Evolutionary conservation across 495 filamentous ascomycete species (phyloP).

Genomic region (Penicillium samsonianum): DNA sequence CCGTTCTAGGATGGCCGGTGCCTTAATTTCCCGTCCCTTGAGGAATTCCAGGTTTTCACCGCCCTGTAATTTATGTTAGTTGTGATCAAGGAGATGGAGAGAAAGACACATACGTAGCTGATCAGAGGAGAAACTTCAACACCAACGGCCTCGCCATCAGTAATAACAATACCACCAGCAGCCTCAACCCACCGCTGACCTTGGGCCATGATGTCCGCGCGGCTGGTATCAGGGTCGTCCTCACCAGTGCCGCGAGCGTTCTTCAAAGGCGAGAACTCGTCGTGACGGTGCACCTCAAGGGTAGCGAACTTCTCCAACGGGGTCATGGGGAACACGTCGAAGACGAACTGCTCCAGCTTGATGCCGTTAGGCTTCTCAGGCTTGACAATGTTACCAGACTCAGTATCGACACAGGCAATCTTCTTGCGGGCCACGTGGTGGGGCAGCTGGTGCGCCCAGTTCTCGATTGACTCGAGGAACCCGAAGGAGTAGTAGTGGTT

Average conservation of each 20-base stretch:
- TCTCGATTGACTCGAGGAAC: slow-evolving; percentile 88
- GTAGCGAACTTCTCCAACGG: slow-evolving; percentile 87
- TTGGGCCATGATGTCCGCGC: slow-evolving; percentile 83
- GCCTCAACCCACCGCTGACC: slow-evolving; percentile 80
- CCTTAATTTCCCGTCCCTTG: slow-evolving; percentile 71
- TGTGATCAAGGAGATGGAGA: slow-evolving; percentile 11
- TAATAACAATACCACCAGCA: slow-evolving; percentile 74
- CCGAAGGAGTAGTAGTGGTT: slow-evolving; percentile 99
- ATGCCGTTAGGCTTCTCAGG: slow-evolving; percentile 94
- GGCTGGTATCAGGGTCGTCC: slow-evolving; percentile 93
- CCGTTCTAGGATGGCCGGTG: slow-evolving; percentile 75
- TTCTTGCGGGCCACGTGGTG: slow-evolving; percentile 98
- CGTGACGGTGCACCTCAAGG: slow-evolving; percentile 93
- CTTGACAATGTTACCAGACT: slow-evolving; percentile 77
- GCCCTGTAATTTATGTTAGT: slow-evolving; percentile 55
- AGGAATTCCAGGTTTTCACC: slow-evolving; percentile 87
- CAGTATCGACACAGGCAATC: slow-evolving; percentile 81
- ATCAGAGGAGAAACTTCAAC: slow-evolving; percentile 91
- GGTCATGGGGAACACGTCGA: slow-evolving; percentile 94
- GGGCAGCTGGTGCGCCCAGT: slow-evolving; percentile 80
- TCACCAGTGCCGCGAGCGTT: slow-evolving; percentile 88
- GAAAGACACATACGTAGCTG: slow-evolving; percentile 80
- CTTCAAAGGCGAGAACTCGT: slow-evolving; percentile 98
- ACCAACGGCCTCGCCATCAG: slow-evolving; percentile 65
- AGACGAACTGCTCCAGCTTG: slow-evolving; percentile 99